Conservation (phyloP, 176 grass and related monocot species). For the Rhynchospora breviuscula region DNA sequence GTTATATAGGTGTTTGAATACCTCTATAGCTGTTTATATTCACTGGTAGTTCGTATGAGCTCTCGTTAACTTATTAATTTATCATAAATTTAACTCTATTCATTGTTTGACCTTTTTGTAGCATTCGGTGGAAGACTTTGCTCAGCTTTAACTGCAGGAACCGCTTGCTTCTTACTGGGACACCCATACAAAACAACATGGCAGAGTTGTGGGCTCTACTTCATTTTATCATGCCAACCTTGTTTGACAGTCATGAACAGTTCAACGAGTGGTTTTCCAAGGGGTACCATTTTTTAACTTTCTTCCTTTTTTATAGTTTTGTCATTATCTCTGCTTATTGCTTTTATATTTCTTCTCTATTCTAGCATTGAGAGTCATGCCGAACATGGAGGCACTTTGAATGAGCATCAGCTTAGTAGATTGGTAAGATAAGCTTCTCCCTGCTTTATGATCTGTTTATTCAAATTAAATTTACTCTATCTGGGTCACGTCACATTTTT, state of each 20-base stretch:
- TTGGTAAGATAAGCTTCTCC: constrained; percentile 51
- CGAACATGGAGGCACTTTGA: constrained; percentile 96
- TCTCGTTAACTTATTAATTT: neutral
- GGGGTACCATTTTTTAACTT: constrained; percentile 49
- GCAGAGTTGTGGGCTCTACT: constrained; percentile 98
- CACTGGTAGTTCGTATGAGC: neutral
- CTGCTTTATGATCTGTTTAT: constrained; percentile 3
- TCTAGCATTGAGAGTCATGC: constrained; percentile 92
- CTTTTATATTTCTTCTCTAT: constrained; percentile 29
- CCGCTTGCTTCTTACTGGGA: constrained; percentile 95
- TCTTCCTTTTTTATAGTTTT: constrained; percentile 34
- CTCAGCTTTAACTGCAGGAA: constrained; percentile 99
- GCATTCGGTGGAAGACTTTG: constrained; percentile 96
- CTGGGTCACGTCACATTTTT: neutral
- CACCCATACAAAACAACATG: constrained; percentile 99
- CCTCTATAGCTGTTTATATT: neutral
- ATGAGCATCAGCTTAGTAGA: constrained; percentile 99
- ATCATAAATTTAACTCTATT: constrained; percentile 5
- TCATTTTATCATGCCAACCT: constrained; percentile 99
- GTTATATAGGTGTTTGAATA: constrained; percentile 17
- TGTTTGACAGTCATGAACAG: constrained; percentile 99
- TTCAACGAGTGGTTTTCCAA: constrained; percentile 99
- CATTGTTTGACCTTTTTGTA: constrained; percentile 36
- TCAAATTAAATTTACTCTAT: neutral
- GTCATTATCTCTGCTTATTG: constrained; percentile 22